Percentiles rank a stretch among this genome's conserved stretches.
These are phyloP conservation scores for Blastobotrys americana DNA, from an alignment of 805 yeast genomes.

Conservation along the genomic window DNA sequence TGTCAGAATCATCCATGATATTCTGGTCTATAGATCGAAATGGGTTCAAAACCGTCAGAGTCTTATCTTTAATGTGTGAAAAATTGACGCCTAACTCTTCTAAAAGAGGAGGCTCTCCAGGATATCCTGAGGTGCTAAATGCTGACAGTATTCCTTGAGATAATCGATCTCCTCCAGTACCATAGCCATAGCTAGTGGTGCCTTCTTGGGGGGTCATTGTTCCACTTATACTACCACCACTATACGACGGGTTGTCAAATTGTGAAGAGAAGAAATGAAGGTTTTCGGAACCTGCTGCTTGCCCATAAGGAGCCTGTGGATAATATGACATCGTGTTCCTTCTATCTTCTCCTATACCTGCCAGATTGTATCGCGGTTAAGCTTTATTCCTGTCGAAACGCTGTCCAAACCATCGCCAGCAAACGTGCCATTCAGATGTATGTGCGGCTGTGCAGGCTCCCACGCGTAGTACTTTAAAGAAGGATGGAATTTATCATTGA, in stretches of 20 bases:
- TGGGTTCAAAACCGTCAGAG: slow-evolving; percentile 80
- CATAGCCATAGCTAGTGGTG: slow-evolving; percentile 14
- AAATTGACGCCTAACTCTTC: slow-evolving; percentile 94
- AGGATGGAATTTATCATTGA: not conserved
- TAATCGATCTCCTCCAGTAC: slow-evolving; percentile 36
- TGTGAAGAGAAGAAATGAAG: slow-evolving; percentile 19
- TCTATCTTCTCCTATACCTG: no score
- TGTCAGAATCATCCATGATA: slow-evolving; percentile 78
- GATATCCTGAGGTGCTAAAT: slow-evolving; percentile 84
- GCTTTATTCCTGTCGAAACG: no score
- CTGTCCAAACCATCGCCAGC: no score
- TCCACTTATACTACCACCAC: slow-evolving; percentile 12
- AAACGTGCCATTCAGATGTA: no score
- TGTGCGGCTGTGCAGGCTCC: no score
- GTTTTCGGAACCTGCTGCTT: slow-evolving; percentile 4
- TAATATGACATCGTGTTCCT: slow-evolving; percentile 14
- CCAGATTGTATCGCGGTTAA: no score
- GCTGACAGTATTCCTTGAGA: slow-evolving; percentile 83
- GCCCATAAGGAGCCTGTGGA: slow-evolving; percentile 10
- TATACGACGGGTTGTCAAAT: slow-evolving; percentile 16
- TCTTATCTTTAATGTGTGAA: slow-evolving; percentile 71
- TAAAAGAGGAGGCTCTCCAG: slow-evolving; percentile 88
- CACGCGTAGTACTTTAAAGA: no score
- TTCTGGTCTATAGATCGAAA: slow-evolving; percentile 59
- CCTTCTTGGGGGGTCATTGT: slow-evolving; percentile 17